phyloP scores from a whole-genome alignment of 2,329 filamentous ascomycete species.

The Cladorrhinum sp. region DNA sequence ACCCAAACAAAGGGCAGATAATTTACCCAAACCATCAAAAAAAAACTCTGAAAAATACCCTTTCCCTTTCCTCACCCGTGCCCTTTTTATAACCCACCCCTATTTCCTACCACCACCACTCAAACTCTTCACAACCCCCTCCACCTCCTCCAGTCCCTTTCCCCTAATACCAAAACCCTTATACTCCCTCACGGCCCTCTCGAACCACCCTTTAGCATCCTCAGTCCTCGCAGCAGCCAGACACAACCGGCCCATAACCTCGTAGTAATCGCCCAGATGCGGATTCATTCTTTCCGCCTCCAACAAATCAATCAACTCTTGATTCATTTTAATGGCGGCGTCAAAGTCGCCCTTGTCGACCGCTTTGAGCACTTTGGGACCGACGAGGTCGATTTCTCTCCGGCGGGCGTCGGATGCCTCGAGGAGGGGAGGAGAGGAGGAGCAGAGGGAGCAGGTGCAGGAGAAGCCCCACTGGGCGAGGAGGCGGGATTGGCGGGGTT shows the following conservation, averaged over 20 bases:
- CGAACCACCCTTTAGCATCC: constrained; percentile 23
- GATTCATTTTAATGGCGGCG: constrained; percentile 21
- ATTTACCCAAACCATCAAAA: no score
- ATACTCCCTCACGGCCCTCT: constrained; percentile 24
- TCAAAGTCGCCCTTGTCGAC: constrained; percentile 17
- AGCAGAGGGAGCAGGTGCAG: constrained; percentile 31
- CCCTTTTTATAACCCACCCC: no score
- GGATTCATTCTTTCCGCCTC: constrained; percentile 26
- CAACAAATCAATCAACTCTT: constrained; percentile 23
- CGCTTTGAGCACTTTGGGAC: constrained; percentile 18
- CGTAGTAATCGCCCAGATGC: constrained; percentile 30
- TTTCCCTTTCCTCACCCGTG: no score
- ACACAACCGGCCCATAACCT: constrained; percentile 29
- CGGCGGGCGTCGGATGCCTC: constrained; percentile 28
- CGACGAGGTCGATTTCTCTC: constrained; percentile 14
- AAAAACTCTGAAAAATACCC: no score
- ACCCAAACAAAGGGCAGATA: no score
- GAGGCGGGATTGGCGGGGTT: constrained; percentile 21
- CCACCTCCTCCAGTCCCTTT: neutral
- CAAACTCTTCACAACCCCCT: neutral
- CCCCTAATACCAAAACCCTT: constrained; percentile 12
- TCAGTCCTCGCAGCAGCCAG: constrained; percentile 21
- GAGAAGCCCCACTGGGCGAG: constrained; percentile 28
- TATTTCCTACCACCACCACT: neutral
- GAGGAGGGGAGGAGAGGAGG: constrained; percentile 5